A percentile compares a stretch with the other conserved stretches of the same genome.
Conservation (phyloP, 306 rosid species). For the Gastrolobium bilobum region DNA sequence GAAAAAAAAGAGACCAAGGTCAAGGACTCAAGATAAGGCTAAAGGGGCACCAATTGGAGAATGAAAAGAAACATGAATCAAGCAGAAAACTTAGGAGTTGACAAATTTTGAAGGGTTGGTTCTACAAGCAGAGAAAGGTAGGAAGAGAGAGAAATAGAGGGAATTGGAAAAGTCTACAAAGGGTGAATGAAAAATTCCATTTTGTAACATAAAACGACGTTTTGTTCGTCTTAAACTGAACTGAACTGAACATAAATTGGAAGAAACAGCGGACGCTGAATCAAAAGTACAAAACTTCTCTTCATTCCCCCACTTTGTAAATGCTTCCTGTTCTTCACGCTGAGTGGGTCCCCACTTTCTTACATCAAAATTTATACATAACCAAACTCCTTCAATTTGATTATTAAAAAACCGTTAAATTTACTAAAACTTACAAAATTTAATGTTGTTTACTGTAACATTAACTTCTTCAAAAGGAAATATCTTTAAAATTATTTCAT, state of each 20-base stretch:
- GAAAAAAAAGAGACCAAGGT: not conserved
- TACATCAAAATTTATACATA: no score
- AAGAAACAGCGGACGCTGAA: no score
- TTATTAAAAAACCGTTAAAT: no score
- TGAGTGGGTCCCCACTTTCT: no score
- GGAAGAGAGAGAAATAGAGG: not conserved
- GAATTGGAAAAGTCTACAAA: constrained; percentile 39
- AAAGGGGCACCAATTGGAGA: not conserved
- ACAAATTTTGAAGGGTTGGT: constrained; percentile 41
- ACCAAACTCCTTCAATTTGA: no score
- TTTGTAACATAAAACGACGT: not conserved
- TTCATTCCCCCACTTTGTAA: no score
- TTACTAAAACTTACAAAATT: no score
- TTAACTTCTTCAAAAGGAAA: no score
- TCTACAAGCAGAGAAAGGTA: not conserved
- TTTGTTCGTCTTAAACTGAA: constrained; percentile 1
- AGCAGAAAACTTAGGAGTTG: constrained; percentile 30
- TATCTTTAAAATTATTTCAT: no score
- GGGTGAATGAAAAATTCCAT: not conserved
- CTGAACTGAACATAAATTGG: not conserved
- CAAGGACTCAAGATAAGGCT: not conserved
- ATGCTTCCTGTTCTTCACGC: no score
- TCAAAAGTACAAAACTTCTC: no score
- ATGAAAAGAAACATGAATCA: not conserved
- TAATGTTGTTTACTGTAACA: no score